phyloP scores from a whole-genome alignment of 495 filamentous ascomycete genomes.

The Penicillium silybi region DNA sequence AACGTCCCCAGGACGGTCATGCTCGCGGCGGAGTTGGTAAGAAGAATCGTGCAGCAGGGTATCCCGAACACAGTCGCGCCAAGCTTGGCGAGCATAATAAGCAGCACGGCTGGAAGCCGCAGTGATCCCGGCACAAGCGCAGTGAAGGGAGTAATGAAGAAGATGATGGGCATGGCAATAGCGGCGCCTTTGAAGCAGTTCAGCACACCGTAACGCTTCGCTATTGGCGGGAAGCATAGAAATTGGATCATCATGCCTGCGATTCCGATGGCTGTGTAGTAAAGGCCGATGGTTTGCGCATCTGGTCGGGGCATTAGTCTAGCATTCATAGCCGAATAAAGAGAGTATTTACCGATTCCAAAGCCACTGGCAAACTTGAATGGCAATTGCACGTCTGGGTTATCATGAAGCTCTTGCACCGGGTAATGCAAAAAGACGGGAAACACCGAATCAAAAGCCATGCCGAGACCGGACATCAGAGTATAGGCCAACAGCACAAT shows the following conservation, averaged over 20 bases:
- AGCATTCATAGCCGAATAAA: neutral
- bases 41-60: conserved; percentile 80
- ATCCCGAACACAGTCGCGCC: conserved; percentile 74
- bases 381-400: conserved; percentile 60
- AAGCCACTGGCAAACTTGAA: conserved; percentile 80
- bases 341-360: conserved; percentile 47
- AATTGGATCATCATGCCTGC: conserved; percentile 74
- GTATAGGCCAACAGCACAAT: conserved; percentile 74
- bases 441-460: conserved; percentile 76
- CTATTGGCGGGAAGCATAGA: conserved; percentile 67
- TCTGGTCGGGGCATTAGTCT: conserved; percentile 20
- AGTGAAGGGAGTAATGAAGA: conserved; percentile 70
- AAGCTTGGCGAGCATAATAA: conserved; percentile 58
- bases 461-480: conserved; percentile 68
- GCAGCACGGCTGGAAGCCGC: conserved; percentile 41
- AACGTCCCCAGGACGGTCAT: conserved; percentile 78
- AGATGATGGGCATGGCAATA: conserved; percentile 64
- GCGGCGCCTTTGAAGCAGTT: conserved; percentile 59
- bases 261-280: conserved; percentile 73
- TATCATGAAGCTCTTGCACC: conserved; percentile 44
- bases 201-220: conserved; percentile 65
- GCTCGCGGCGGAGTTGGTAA: conserved; percentile 79
- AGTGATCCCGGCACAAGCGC: conserved; percentile 50
- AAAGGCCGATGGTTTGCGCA: conserved; percentile 66
- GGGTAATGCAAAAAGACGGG: conserved; percentile 81